Percentiles rank a stretch among this genome's conserved stretches.
Evolutionary conservation across 306 rosid genomes (phyloP).

Genomic region (Acacia acuminata): DNA sequence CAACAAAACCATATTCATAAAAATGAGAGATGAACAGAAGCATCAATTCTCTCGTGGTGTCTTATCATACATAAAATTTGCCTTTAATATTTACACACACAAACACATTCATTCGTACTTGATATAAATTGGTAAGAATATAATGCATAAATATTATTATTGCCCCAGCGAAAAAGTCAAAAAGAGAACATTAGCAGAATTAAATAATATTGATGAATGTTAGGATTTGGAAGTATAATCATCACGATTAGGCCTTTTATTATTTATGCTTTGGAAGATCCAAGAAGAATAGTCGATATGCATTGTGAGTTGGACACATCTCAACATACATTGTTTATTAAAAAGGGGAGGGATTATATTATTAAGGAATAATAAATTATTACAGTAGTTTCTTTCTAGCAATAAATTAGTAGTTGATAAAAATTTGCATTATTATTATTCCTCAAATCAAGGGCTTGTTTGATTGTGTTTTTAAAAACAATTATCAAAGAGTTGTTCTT

Average conservation of each 20-base stretch:
- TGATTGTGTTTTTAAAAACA: no score
- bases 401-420: neutral
- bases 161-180: neutral
- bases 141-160: neutral
- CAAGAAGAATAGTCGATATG: neutral
- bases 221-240: neutral
- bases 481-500: no score
- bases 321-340: neutral
- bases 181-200: neutral
- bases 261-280: neutral
- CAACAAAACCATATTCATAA: slow-evolving; percentile 28
- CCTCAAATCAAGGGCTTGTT: slow-evolving; percentile 4
- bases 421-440: slow-evolving; percentile 17
- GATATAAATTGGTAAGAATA: neutral
- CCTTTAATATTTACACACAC: neutral
- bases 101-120: neutral
- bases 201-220: neutral
- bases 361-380: slow-evolving; percentile 3
- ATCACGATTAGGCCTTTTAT: neutral
- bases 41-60: slow-evolving; percentile 32
- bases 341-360: neutral
- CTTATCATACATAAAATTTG: neutral
- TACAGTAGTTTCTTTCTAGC: neutral
- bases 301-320: slow-evolving; percentile 16
- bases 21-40: slow-evolving; percentile 14